These are phyloP conservation scores for Populus euphratica DNA, from an alignment of 345 rosid genomes.

Conservation along the genomic window DNA sequence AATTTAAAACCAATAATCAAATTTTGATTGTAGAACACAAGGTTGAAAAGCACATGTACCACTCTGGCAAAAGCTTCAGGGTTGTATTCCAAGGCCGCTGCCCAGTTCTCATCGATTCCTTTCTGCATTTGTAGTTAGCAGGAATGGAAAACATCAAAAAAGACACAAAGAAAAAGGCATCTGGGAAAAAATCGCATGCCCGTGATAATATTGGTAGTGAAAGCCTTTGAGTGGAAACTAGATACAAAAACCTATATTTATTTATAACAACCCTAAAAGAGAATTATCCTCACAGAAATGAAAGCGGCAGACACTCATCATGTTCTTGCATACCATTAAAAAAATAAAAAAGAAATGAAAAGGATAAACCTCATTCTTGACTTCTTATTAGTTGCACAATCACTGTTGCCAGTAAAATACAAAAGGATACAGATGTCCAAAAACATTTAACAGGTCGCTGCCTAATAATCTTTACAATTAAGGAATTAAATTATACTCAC, in stretches of 20 bases:
- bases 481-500: conserved; percentile 33
- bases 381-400: not conserved
- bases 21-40: conserved; percentile 1
- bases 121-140: conserved; percentile 49
- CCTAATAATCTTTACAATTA: not conserved
- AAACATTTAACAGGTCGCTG: not conserved
- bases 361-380: not conserved
- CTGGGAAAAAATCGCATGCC: not conserved
- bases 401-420: not conserved
- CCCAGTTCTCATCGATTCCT: conserved; percentile 99
- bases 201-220: not conserved
- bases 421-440: not conserved
- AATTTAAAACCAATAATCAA: conserved; percentile 4
- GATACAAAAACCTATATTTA: not conserved
- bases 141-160: conserved; percentile 3
- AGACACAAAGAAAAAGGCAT: not conserved
- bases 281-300: not conserved
- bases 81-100: conserved; percentile 92
- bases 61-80: conserved; percentile 99
- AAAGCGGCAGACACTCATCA: not conserved
- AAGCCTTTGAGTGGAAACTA: not conserved
- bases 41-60: conserved; percentile 52
- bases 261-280: not conserved
- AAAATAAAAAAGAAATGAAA: not conserved
- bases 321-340: not conserved